phyloP scores from a whole-genome alignment of 2,329 filamentous ascomycete genomes.

The Talaromyces sp. region DNA sequence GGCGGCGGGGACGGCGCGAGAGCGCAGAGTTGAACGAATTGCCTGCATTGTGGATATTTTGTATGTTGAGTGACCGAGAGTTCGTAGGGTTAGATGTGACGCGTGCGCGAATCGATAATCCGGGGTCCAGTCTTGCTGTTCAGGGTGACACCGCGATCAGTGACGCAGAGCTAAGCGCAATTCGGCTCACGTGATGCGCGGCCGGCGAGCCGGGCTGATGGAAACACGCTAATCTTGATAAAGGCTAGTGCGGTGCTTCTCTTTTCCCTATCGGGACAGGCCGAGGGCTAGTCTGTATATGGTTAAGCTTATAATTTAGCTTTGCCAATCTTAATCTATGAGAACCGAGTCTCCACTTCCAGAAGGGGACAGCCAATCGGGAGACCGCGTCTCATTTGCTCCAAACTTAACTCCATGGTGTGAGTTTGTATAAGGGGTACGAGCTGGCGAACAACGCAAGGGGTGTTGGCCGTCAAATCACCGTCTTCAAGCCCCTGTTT shows the following conservation, averaged over 20 bases:
- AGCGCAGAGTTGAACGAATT: slow-evolving; percentile 45
- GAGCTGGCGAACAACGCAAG: background rate
- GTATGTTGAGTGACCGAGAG: background rate
- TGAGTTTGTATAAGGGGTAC: background rate
- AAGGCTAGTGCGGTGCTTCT: background rate
- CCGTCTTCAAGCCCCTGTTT: background rate
- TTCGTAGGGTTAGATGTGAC: background rate
- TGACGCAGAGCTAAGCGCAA: background rate
- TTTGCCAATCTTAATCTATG: background rate
- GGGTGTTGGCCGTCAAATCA: background rate
- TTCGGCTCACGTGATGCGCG: background rate
- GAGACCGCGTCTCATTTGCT: background rate
- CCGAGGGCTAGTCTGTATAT: background rate
- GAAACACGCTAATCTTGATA: background rate
- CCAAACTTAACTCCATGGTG: background rate
- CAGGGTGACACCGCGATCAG: background rate
- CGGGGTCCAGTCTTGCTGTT: background rate
- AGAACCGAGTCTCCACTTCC: background rate
- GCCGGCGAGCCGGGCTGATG: background rate
- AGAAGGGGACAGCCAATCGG: background rate
- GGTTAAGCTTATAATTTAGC: background rate
- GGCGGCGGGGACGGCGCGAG: slow-evolving; percentile 34
- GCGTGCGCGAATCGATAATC: background rate
- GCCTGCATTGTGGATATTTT: slow-evolving; percentile 7
- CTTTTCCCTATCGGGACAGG: background rate